Evolutionary conservation across 2,329 filamentous ascomycete genomes (phyloP), one percentile per base, ranked within the genome.

Genomic region (Alternaria incomplexa): DNA sequence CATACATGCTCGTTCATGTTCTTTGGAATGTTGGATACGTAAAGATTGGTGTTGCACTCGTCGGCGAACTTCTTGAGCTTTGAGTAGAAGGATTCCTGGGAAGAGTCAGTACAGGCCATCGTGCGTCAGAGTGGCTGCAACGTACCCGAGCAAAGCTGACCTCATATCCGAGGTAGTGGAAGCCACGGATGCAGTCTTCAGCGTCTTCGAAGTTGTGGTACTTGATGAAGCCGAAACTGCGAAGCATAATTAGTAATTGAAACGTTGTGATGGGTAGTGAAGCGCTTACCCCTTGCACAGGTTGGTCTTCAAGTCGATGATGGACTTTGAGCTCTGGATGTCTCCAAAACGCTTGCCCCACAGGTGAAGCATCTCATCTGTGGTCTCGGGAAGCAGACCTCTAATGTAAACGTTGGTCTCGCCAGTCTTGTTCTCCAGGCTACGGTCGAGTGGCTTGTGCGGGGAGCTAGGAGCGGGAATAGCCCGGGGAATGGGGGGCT

Each of bases 401-500:
- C 96, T 93, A 68, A 99, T 97, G 84, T 99, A 99, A 68, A 99
- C 95, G 75, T 99, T 99, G 67, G 93, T 96, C 77, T 98, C 97
- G 47, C 94, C 94, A 51, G 92, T 96, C 62, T 93, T 91, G 75
- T 98, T 98, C 82, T 97, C 93, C 52, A 99, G 85, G 76, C 94
- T 97, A 80, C 97, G 94, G 67, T 97, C 95, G 26, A 98, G 88
- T 45, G 92, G 94, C 85, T 97, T 92, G 83, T 92, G 89, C 73
- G 91, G 92, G 61, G 95, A 94, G 23, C 90, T 90, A 26, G 93
- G 93, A 61, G 96, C 95, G 15, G 95, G 95, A 48, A 99, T 94
- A 54, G 96, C 95, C 66, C 88, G 87, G 20, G 96, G 96, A 65
- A 99, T 91, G 0, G 89, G 81, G 17, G 96, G 96, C n/a, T 93